These are phyloP conservation scores for Esteya vermicola DNA, from an alignment of 2,329 filamentous ascomycete genomes.

Conservation along the genomic window DNA sequence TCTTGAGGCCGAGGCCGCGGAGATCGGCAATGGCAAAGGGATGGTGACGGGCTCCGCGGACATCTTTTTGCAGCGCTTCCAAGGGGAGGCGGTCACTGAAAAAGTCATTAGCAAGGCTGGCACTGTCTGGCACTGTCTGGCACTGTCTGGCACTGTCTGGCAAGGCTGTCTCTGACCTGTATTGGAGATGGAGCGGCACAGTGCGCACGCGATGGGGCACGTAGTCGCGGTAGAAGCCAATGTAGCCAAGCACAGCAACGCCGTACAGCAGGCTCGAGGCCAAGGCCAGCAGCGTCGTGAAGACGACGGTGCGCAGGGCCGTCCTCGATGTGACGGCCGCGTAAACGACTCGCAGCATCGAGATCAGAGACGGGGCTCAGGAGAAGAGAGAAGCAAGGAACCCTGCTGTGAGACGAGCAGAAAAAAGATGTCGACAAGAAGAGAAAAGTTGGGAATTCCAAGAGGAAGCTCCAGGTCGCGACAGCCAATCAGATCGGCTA, in stretches of 20 bases:
- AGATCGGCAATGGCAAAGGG: slow-evolving; percentile 38
- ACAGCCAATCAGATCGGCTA: too few relatives aligned
- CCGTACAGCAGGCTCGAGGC: slow-evolving; percentile 29
- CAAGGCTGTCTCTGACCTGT: slow-evolving; percentile 28
- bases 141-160: too few relatives aligned
- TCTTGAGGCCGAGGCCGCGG: slow-evolving; percentile 38
- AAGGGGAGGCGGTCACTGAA: slow-evolving; percentile 27
- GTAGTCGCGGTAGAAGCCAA: slow-evolving; percentile 41
- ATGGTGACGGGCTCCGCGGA: background rate
- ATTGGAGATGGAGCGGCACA: slow-evolving; percentile 41
- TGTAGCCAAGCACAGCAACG: slow-evolving; percentile 32
- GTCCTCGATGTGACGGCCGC: slow-evolving; percentile 32
- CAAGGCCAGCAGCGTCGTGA: slow-evolving; percentile 27
- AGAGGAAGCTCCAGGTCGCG: too few relatives aligned
- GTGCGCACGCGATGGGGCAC: slow-evolving; percentile 39
- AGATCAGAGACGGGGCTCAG: too few relatives aligned
- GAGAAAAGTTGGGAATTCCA: too few relatives aligned
- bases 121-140: too few relatives aligned
- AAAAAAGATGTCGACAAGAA: background rate
- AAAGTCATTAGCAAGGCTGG: too few relatives aligned
- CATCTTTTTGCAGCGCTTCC: slow-evolving; percentile 15
- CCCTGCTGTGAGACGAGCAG: too few relatives aligned
- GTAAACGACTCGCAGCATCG: slow-evolving; percentile 12
- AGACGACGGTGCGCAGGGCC: slow-evolving; percentile 34
- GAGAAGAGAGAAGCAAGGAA: background rate